Conservation (phyloP, 1,139 yeast species). For the Torulaspora globosa region DNA sequence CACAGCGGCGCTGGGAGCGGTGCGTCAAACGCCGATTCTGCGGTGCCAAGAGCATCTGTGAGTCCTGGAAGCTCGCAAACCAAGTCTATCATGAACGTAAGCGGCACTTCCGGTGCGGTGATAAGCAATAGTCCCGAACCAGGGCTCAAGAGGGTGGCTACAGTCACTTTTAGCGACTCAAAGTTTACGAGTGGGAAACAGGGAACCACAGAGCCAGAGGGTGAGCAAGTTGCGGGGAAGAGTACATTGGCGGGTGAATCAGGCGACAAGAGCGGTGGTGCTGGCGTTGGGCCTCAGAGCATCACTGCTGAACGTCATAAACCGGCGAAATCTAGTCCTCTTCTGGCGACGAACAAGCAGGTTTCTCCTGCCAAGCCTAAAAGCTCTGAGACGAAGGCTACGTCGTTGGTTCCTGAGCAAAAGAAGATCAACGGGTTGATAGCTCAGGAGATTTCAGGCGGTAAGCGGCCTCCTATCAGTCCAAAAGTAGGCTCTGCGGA, state of each 20-base stretch:
- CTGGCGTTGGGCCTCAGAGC: constrained; percentile 1
- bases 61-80: constrained; percentile 30
- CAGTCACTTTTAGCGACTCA: constrained; percentile 37
- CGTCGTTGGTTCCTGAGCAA: constrained; percentile 10
- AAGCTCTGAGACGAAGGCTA: constrained; percentile 6
- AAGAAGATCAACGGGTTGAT: constrained; percentile 12
- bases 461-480: not conserved
- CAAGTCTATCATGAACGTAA: constrained; percentile 36
- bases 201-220: constrained; percentile 22
- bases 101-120: constrained; percentile 38
- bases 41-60: constrained; percentile 18
- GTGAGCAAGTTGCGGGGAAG: constrained; percentile 49
- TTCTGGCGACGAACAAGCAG: constrained; percentile 9
- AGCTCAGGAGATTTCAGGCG: constrained; percentile 8
- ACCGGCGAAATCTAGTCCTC: constrained; percentile 11
- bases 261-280: constrained; percentile 6
- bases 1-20: constrained; percentile 1
- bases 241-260: constrained; percentile 46
- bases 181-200: constrained; percentile 22
- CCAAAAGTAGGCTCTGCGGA: constrained; percentile 2
- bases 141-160: constrained; percentile 36
- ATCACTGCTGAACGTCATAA: constrained; percentile 12
- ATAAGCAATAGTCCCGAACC: constrained; percentile 37
- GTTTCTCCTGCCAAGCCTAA: constrained; percentile 4
- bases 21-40: constrained; percentile 17